Percentiles rank a stretch among this genome's conserved stretches.
These are phyloP conservation scores for Exophiala dermatitidis DNA, from an alignment of 2,329 filamentous ascomycete species.

Conservation along the genomic window DNA sequence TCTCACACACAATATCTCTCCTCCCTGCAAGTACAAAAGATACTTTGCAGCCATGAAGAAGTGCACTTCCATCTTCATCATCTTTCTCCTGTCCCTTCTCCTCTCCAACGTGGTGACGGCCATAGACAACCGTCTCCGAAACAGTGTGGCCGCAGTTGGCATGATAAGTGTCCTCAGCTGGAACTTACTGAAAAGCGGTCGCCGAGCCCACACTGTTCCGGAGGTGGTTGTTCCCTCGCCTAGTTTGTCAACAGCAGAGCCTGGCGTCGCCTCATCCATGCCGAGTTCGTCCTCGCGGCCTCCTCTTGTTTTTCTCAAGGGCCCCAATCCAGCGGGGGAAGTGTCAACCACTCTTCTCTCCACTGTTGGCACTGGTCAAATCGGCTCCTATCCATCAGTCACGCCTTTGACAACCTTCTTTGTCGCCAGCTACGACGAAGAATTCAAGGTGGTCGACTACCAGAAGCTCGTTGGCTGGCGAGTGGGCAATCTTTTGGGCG, in stretches of 20 bases:
- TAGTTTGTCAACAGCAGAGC: too few relatives aligned
- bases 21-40: background rate
- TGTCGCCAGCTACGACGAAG: background rate
- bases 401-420: conserved; percentile 1
- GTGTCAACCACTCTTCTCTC: background rate
- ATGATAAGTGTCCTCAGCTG: background rate
- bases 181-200: background rate
- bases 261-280: too few relatives aligned
- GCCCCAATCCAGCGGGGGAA: background rate
- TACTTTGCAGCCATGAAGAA: background rate
- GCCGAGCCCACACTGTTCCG: too few relatives aligned
- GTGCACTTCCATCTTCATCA: background rate
- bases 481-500: background rate
- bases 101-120: background rate
- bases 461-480: background rate
- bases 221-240: too few relatives aligned
- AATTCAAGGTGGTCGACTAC: background rate
- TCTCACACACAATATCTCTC: too few relatives aligned
- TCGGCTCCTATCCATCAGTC: background rate
- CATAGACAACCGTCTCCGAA: background rate
- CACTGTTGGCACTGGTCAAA: background rate
- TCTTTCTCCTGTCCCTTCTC: background rate
- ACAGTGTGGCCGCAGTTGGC: background rate
- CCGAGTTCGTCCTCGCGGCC: too few relatives aligned
- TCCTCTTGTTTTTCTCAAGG: background rate